Evolutionary conservation across 140 eudicot species (phyloP), one percentile per base, ranked within the genome.

Genomic region (Flaveria floridana): DNA sequence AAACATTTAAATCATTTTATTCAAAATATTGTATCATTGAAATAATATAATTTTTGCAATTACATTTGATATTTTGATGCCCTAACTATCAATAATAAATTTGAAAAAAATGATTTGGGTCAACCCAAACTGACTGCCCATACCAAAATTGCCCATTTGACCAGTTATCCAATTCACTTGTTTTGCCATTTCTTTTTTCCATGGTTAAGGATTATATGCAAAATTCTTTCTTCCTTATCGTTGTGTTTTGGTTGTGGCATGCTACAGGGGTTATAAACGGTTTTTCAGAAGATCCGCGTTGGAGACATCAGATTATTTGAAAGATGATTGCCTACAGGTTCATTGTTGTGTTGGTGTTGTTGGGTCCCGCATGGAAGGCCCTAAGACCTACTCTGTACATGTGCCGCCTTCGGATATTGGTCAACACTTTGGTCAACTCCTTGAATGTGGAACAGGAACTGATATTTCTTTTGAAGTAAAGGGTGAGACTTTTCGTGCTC

Each of bases 271-370:
- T 34, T 90, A 90, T 73, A 90, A 88, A 56, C 84, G 91, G 1
- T 88, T 87, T 70, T 86, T 75, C 48, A 87, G 73, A 66, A 84
- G 95, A 81, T 41, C 82, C 48, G 61, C 83, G 19, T 64, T 90
- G 71, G 96, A 89, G 85, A 59, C 91, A 66, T 90, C 97, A 16
- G 88, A 84, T 68, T 90, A 87, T 82, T 79, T 90, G 72, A 88
- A 86, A 72, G 97, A 86, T 67, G 97, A 87, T 81, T 90, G 95
- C 48, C 96, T 90, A 56, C 81, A 80, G 9, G 84, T 90, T 51
- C 91, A 79, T 51, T 86, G 95, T 59, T 80, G 82, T 66, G 96
- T 90, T 73, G 96, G 95, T 25, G 95, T 90, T 62, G 96, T 90
- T 9, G 86, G 70, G 79, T 84, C 91, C 20, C 87, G 71, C 12